These are phyloP conservation scores for Aureobasidium mangrovei DNA, from an alignment of 2,329 filamentous ascomycete species.

Conservation along the genomic window DNA sequence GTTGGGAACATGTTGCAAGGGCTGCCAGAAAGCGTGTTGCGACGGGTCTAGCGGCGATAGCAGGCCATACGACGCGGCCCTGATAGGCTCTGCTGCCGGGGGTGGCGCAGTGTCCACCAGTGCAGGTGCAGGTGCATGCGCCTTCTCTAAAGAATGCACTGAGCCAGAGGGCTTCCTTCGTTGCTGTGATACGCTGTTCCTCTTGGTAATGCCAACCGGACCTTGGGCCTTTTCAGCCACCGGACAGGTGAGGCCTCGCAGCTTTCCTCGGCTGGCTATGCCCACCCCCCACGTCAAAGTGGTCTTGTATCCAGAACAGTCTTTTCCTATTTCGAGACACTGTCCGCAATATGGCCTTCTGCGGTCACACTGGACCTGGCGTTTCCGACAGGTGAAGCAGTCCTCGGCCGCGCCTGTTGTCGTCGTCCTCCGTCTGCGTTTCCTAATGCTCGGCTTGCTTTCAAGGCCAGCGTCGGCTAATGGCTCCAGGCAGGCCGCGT, in stretches of 20 bases:
- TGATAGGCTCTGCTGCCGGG: not conserved
- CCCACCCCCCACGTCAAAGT: constrained; percentile 95
- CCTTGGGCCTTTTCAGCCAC: constrained; percentile 39
- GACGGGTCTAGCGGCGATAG: constrained; percentile 3
- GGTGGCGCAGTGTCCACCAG: not conserved
- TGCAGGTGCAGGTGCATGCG: not conserved
- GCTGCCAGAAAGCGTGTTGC: constrained; percentile 6
- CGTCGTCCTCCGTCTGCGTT: constrained; percentile 80
- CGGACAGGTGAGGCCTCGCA: constrained; percentile 74
- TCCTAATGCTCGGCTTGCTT: constrained; percentile 26
- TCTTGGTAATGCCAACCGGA: constrained; percentile 23
- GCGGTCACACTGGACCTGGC: constrained; percentile 78
- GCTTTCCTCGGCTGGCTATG: constrained; percentile 89
- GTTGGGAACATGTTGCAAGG: not conserved
- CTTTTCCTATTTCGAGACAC: constrained; percentile 82
- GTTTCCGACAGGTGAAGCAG: constrained; percentile 87
- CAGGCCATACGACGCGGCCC: not conserved
- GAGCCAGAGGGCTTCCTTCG: constrained; percentile 22
- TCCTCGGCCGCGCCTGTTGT: constrained; percentile 86
- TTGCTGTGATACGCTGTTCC: constrained; percentile 15
- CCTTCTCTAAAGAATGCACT: not conserved
- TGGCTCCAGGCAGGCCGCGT: not conserved
- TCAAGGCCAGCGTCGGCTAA: not conserved
- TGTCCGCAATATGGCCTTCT: constrained; percentile 90
- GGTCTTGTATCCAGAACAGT: constrained; percentile 94